A percentile compares a stretch with the other conserved stretches of the same genome.
Conservation (phyloP, 257 asterid genomes). For the Leonotis leonurus region DNA sequence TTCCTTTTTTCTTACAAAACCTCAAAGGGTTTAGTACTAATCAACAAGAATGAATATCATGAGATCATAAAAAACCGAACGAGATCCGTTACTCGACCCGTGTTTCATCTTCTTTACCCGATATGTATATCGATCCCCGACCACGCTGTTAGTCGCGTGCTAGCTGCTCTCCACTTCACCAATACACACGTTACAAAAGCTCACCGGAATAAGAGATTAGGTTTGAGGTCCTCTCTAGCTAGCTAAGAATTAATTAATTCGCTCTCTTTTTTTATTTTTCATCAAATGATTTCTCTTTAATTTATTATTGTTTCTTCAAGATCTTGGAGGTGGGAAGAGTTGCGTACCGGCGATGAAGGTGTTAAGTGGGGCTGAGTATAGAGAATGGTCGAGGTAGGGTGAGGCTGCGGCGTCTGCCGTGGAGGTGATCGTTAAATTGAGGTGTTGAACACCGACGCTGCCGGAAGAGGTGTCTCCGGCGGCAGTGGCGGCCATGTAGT, state of each 20-base stretch:
- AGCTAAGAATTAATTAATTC: not conserved
- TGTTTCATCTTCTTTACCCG: conserved; percentile 3
- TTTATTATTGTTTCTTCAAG: conserved; percentile 20
- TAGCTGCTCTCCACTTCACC: no score
- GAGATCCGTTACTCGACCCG: not conserved
- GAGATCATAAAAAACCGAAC: no score
- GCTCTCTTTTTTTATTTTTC: not conserved
- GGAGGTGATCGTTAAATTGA: conserved; percentile 43
- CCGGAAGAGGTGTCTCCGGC: conserved; percentile 68
- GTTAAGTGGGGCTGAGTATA: conserved; percentile 64
- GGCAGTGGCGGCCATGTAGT: conserved; percentile 56
- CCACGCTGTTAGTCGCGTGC: no score
- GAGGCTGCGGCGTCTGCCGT: conserved; percentile 35
- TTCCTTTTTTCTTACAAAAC: conserved; percentile 1
- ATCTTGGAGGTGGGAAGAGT: conserved; percentile 94
- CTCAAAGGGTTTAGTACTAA: not conserved
- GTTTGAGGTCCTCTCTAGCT: no score
- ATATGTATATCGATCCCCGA: not conserved
- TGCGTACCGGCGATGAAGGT: conserved; percentile 94
- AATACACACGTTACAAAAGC: not conserved
- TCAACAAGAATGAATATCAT: not conserved
- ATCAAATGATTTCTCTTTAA: not conserved
- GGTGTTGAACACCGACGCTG: conserved; percentile 53
- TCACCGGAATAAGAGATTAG: not conserved
- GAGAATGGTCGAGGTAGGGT: conserved; percentile 51